Evolutionary conservation across 1,284 basidiomycete species (phyloP), one percentile per base, ranked within the genome.

Genomic region (Ganoderma lucidum): DNA sequence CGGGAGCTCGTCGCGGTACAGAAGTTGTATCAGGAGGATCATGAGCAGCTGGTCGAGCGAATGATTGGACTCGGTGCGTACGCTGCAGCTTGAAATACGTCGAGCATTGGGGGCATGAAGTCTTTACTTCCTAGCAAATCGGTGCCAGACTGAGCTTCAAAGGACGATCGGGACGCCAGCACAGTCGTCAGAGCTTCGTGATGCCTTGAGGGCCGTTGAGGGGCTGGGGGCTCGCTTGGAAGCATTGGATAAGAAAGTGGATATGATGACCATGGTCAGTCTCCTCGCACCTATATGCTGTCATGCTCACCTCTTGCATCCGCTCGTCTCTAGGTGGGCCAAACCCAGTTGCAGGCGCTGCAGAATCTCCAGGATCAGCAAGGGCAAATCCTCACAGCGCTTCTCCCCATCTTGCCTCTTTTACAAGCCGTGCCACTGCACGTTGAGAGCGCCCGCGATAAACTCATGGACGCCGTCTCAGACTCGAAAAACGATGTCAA

Each of bases 321-420:
- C 60, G 28, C 63, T n/a, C 14, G 30, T 28, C 30, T 41, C 8
- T 53, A 81, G 80, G 69, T 78, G 59, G 74, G 75, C 45, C 79
- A 80, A 53, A 78, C 83, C 10, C 88, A 90, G 68, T 80, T 80
- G 4, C 86, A 88, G 74, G 81, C 83, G 12, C 80, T 91, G 55
- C 88, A 88, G 71, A 83, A 82, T 1, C 74, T 90, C 15, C 86
- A 88, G 74, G 85, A 88, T 19, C 88, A 90, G 70, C 87, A 89
- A 75, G 80, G 71, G 1, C 75, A 84, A 28, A 82, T 90, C 0
- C 76, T 91, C 2, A 75, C 86, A 23, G 80, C 86, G 19, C 76
- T 92, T 2, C 71, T 85, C 0, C 89, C 91, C 5, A 76, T 92
- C 12, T 77, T 89, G 6, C 88, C 90, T 28, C 78, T 89, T 9